Evolutionary conservation across 768 basidiomycete genomes (phyloP), one percentile per base, ranked within the genome.

Genomic region (Lentinula edodes): DNA sequence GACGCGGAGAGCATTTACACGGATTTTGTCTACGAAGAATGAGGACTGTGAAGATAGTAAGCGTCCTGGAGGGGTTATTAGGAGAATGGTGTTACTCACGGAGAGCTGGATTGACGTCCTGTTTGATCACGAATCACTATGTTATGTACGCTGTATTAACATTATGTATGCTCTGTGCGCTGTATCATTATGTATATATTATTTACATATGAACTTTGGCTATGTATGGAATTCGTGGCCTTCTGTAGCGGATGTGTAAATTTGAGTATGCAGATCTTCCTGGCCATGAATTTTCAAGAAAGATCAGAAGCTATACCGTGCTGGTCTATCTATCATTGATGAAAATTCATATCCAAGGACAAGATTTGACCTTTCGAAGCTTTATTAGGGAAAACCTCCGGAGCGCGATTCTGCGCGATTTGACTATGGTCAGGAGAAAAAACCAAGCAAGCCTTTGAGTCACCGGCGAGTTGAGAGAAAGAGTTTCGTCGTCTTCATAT

Each of bases 1-100:
- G 61, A 57, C 45, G 43, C 48, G 23, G 57, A 50, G 34, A 58
- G 54, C 48, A 62, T 62, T 32, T 57, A 42, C 48, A 56, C 54
- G 28, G 54, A 56, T 58, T 52, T 54, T 34, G 34, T 51, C 10
- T 60, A 48, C 20, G 46, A 48, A 8, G 46, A 23, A 48, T 48
- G 10, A 23, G 18, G 6, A 48, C 16, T 46, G 10, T 8, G 20
- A 48, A 8, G 20, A 23, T 16, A n/a, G 12, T 23, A 10, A 9
- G 2, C 42, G 16, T 6, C 16, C 42, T 43, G 16, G 42, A 43
- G 16, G 28, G 28, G 28, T 28, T 28, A 28, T 28, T 18, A 43
- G 42, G 45, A 8, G 38, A 9, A 39, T 3, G 38, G 38, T 9
- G 38, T 13, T 13, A 39, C 38, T 39, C 38, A 39, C 38, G 13